Conservation (phyloP, 495 filamentous ascomycete genomes). For the Neurospora sublineolata region DNA sequence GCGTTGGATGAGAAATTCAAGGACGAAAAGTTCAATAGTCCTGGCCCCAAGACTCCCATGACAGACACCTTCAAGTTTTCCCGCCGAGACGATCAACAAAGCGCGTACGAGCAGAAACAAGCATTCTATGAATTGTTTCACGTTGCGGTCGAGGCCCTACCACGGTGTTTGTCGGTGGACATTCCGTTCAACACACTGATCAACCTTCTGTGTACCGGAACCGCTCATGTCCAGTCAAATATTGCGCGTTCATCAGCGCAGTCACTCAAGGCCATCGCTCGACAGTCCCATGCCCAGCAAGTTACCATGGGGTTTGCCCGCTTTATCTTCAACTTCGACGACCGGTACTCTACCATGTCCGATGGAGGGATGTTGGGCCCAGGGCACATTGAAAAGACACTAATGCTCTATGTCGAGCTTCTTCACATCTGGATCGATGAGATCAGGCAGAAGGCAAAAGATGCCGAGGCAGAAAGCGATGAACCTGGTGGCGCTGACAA, state of each 20-base stretch:
- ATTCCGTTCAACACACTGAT: conserved; percentile 90
- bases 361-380: conserved; percentile 95
- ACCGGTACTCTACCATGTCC: conserved; percentile 92
- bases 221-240: conserved; percentile 84
- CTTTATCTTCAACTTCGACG: conserved; percentile 97
- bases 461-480: conserved; percentile 49
- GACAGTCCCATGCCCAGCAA: conserved; percentile 85
- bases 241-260: conserved; percentile 87
- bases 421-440: conserved; percentile 96
- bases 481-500: conserved; percentile 48
- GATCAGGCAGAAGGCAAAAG: conserved; percentile 74
- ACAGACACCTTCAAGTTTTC: conserved; percentile 84
- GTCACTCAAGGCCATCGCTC: conserved; percentile 88
- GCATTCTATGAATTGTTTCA: conserved; percentile 93
- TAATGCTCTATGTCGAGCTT: conserved; percentile 86
- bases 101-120: conserved; percentile 71
- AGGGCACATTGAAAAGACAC: conserved; percentile 87
- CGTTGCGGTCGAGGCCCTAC: conserved; percentile 89
- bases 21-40: conserved; percentile 63
- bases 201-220: conserved; percentile 92
- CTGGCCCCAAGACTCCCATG: conserved; percentile 85
- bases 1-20: conserved; percentile 89
- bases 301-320: conserved; percentile 93
- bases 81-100: conserved; percentile 66
- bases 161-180: conserved; percentile 79